Conservation (phyloP, 2,329 filamentous ascomycete species). For the Sporothrix luriei region DNA sequence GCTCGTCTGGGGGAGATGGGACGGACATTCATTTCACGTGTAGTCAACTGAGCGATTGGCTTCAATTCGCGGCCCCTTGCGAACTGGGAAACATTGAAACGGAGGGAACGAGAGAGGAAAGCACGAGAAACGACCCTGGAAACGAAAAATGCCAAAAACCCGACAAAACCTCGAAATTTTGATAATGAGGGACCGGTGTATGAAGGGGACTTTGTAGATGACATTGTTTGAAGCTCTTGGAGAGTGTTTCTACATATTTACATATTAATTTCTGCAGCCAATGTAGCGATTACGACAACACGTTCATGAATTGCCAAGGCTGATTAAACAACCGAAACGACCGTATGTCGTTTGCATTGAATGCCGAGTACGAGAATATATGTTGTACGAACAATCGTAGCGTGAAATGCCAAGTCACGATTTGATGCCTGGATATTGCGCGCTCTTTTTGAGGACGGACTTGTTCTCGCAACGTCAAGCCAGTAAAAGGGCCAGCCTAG, state of each 20-base stretch:
- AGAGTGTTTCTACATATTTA: background rate
- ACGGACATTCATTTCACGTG: slow-evolving; percentile 1
- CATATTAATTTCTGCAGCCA: background rate
- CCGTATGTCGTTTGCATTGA: background rate
- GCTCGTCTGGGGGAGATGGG: too few species aligned
- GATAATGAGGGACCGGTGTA: background rate
- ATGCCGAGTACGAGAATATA: background rate
- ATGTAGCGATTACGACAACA: background rate
- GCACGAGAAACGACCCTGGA: background rate
- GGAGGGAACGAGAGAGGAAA: background rate
- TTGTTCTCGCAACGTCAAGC: background rate
- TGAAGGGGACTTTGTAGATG: background rate
- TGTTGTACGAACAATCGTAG: background rate
- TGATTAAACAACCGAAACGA: background rate
- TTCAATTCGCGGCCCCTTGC: too few species aligned
- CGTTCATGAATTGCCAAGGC: background rate
- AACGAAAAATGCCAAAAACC: too few species aligned
- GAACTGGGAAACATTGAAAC: background rate
- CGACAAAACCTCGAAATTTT: background rate
- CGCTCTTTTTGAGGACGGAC: background rate
- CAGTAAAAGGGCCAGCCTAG: background rate
- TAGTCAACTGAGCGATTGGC: too few species aligned
- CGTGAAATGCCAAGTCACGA: background rate
- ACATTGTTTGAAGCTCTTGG: background rate
- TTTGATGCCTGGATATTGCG: background rate